Conservation (phyloP, 73 alveolate species). For the Loxodes magnus region DNA sequence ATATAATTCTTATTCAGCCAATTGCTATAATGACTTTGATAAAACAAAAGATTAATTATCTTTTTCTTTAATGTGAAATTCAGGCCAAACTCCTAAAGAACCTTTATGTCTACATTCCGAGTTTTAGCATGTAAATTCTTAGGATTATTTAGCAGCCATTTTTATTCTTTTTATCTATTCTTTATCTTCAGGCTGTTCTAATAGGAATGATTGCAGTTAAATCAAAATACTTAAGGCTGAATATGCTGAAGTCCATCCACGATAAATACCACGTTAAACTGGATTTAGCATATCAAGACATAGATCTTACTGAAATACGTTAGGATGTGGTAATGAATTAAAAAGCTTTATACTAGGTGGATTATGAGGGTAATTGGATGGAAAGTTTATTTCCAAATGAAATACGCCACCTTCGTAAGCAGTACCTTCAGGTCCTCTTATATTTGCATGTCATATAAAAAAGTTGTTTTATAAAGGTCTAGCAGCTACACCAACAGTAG, state of each 20-base stretch:
- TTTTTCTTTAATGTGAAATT: slow-evolving; percentile 40
- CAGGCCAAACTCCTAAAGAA: slow-evolving; percentile 73
- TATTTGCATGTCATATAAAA: slow-evolving; percentile 70
- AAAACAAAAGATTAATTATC: slow-evolving; percentile 39
- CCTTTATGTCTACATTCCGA: slow-evolving; percentile 82
- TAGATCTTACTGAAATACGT: slow-evolving; percentile 30
- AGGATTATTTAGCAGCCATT: slow-evolving; percentile 52
- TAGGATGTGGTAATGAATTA: slow-evolving; percentile 36
- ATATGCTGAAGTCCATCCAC: slow-evolving; percentile 95
- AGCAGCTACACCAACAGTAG: slow-evolving; percentile 79
- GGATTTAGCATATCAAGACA: slow-evolving; percentile 51
- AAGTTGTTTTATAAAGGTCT: slow-evolving; percentile 51
- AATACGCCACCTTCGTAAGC: slow-evolving; percentile 76
- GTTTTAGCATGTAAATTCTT: slow-evolving; percentile 59
- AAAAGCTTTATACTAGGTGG: slow-evolving; percentile 59
- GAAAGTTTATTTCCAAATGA: slow-evolving; percentile 54
- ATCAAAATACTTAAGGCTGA: slow-evolving; percentile 74
- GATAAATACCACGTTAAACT: slow-evolving; percentile 38
- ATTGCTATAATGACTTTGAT: slow-evolving; percentile 39
- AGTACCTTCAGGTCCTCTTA: slow-evolving; percentile 75
- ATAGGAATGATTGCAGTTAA: slow-evolving; percentile 77
- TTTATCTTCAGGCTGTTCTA: slow-evolving; percentile 50
- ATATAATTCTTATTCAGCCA: slow-evolving; percentile 56
- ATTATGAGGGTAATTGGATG: slow-evolving; percentile 58
- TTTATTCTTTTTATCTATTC: slow-evolving; percentile 39